Percentiles rank a stretch among this genome's conserved stretches.
These are phyloP conservation scores for Cordyceps farinosa DNA, from an alignment of 2,329 filamentous ascomycete species.

Conservation along the genomic window DNA sequence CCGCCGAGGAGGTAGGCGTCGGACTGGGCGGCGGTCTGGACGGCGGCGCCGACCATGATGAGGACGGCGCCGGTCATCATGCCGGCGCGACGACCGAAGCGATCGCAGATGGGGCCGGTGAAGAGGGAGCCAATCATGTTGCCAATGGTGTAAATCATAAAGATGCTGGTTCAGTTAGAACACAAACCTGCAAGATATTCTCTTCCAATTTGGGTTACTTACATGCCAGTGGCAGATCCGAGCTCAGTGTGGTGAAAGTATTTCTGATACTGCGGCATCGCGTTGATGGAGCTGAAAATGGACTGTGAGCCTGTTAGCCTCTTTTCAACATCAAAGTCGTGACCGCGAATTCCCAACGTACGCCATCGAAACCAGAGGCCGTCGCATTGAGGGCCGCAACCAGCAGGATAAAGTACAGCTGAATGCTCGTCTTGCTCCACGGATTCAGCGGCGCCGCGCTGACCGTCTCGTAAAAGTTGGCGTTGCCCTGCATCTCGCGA, in stretches of 20 bases:
- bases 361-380: conserved; percentile 37
- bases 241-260: conserved; percentile 29
- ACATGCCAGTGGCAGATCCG: conserved; percentile 30
- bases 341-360: conserved; percentile 21
- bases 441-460: conserved; percentile 29
- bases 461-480: conserved; percentile 27
- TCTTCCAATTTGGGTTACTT: conserved; percentile 14
- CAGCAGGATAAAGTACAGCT: conserved; percentile 35
- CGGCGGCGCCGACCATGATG: conserved; percentile 40
- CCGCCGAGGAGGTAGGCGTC: conserved; percentile 44
- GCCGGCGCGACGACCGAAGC: conserved; percentile 38
- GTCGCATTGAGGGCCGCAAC: conserved; percentile 37
- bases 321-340: not conserved
- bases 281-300: conserved; percentile 31
- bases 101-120: conserved; percentile 39
- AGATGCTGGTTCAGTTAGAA: conserved; percentile 27
- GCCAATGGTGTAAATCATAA: conserved; percentile 46
- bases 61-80: conserved; percentile 39
- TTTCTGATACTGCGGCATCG: conserved; percentile 29
- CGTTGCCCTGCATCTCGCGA: conserved; percentile 29
- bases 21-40: conserved; percentile 35
- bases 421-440: conserved; percentile 33
- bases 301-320: conserved; percentile 21
- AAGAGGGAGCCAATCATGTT: conserved; percentile 39
- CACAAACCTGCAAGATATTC: not conserved